Evolutionary conservation across 345 rosid genomes (phyloP).

Genomic region (Syzygium oleosum): DNA sequence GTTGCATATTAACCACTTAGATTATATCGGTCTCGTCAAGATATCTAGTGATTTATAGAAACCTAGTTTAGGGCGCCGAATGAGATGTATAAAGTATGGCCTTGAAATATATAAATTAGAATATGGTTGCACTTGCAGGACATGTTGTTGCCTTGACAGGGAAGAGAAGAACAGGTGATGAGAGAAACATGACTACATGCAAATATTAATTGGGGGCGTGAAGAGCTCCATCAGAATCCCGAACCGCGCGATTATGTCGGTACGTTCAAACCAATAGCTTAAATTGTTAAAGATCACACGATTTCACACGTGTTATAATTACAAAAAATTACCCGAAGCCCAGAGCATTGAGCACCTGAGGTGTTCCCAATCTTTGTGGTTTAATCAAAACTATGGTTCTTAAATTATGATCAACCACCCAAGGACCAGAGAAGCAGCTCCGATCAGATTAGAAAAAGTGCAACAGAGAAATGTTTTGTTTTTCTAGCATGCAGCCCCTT

Average conservation of each 20-base stretch:
- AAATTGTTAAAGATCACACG: neutral
- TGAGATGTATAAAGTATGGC: neutral
- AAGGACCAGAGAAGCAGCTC: neutral
- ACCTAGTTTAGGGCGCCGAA: neutral
- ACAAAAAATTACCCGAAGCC: neutral
- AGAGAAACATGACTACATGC: neutral
- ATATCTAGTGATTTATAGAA: neutral
- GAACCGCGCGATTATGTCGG: neutral
- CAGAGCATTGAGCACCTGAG: neutral
- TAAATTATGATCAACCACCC: rapidly evolving
- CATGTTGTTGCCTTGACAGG: neutral
- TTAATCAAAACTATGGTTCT: neutral
- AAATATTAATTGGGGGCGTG: neutral
- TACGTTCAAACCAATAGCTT: neutral
- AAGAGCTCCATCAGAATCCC: rapidly evolving
- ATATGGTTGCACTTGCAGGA: neutral
- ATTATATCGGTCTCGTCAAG: neutral
- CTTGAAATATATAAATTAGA: neutral
- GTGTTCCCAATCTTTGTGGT: neutral
- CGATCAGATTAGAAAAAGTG: neutral
- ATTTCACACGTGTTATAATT: neutral
- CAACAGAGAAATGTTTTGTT: neutral
- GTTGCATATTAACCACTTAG: neutral
- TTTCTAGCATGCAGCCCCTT: neutral
- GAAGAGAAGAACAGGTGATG: neutral